phyloP scores from a whole-genome alignment of 2,329 filamentous ascomycete species.

The Epichloe elymi region DNA sequence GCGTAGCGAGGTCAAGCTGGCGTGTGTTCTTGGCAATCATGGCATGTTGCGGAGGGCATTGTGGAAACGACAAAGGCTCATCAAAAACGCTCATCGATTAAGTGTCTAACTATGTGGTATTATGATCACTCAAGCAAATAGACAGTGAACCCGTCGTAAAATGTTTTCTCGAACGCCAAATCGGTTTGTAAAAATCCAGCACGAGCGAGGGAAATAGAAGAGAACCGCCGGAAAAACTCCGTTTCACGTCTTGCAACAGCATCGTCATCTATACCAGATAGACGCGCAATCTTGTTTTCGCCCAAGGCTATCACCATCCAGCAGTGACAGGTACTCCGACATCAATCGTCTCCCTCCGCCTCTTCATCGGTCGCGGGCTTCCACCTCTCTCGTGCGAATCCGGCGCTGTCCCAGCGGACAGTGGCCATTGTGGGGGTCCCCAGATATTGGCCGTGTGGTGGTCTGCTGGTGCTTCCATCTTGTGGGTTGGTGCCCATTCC shows the following conservation, averaged over 20 bases:
- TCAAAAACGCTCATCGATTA: not conserved
- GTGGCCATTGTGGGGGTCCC: constrained; percentile 22
- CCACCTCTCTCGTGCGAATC: constrained; percentile 17
- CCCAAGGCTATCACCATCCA: constrained; percentile 14
- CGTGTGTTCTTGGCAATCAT: no score
- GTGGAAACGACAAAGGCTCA: not conserved
- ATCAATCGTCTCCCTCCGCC: constrained; percentile 21
- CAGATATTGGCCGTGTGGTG: constrained; percentile 19
- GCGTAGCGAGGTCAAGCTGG: no score
- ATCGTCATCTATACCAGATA: not conserved
- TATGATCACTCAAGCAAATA: constrained; percentile 3
- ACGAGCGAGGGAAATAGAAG: no score
- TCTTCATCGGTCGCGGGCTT: constrained; percentile 25
- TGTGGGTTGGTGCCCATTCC: constrained; percentile 20
- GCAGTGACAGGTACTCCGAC: constrained; percentile 20
- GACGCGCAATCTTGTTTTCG: not conserved
- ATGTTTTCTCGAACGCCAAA: not conserved
- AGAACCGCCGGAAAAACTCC: not conserved
- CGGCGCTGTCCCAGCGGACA: constrained; percentile 15
- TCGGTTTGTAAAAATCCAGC: not conserved
- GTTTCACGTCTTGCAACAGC: not conserved
- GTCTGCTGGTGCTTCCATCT: constrained; percentile 16
- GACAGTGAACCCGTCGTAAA: not conserved
- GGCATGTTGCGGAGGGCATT: no score
- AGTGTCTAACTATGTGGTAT: constrained; percentile 7